phyloP scores from a whole-genome alignment of 805 yeast genomes.

The Blastobotrys peoriensis region DNA sequence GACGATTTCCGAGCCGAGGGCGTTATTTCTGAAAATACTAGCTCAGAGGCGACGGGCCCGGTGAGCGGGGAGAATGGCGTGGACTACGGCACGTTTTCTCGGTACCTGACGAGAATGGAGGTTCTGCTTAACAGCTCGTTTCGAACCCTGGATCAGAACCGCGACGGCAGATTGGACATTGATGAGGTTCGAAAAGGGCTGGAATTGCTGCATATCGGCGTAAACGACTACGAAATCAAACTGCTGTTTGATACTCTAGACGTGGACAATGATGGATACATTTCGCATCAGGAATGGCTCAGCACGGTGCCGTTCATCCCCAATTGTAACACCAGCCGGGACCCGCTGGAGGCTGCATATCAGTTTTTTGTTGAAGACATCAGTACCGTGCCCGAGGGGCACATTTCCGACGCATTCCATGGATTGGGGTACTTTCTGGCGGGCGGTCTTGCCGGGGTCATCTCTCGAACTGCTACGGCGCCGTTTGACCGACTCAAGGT shows the following conservation, averaged over 20 bases:
- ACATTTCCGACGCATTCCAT: constrained; percentile 72
- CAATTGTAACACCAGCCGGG: constrained; percentile 43
- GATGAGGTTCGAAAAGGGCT: constrained; percentile 66
- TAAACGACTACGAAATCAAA: constrained; percentile 48
- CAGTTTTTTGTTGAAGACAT: constrained; percentile 72
- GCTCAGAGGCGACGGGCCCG: constrained; percentile 22
- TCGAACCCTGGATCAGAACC: constrained; percentile 57
- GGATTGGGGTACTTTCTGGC: constrained; percentile 90
- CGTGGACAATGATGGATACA: constrained; percentile 52
- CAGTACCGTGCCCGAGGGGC: constrained; percentile 86
- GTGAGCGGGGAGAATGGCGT: constrained; percentile 40
- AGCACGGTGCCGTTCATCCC: constrained; percentile 81
- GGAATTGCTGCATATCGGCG: constrained; percentile 45
- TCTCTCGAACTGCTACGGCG: constrained; percentile 93
- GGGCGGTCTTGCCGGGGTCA: constrained; percentile 94
- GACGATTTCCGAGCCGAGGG: constrained; percentile 18
- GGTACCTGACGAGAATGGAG: constrained; percentile 62
- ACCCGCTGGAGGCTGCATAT: constrained; percentile 63
- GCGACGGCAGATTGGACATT: constrained; percentile 63
- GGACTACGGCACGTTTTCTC: constrained; percentile 54
- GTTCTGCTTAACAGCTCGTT: constrained; percentile 65
- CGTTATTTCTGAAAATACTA: constrained; percentile 33
- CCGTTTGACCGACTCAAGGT: constrained; percentile 96
- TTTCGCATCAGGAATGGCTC: constrained; percentile 82
- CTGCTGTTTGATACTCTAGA: constrained; percentile 52